Conservation (phyloP, 371 early-diverging fungal species). For the Mucor mucedo region DNA sequence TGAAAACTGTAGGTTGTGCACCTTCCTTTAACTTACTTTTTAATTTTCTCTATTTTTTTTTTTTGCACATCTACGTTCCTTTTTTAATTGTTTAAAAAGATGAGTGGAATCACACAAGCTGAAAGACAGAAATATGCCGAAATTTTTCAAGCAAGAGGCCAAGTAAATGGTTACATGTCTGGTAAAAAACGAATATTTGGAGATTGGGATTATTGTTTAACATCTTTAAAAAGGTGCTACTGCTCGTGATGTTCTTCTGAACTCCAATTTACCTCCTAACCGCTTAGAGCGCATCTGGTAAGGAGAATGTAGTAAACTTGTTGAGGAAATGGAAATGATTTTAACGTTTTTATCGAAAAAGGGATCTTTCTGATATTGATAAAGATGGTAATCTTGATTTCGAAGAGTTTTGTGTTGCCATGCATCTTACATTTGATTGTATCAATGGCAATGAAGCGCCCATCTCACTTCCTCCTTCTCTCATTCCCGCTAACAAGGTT, state of each 20-base stretch:
- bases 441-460: constrained; percentile 63
- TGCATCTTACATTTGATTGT: constrained; percentile 76
- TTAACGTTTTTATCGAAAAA: constrained; percentile 14
- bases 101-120: constrained; percentile 51
- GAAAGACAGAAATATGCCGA: constrained; percentile 68
- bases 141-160: constrained; percentile 68
- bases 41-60: not conserved
- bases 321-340: too few species aligned
- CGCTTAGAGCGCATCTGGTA: constrained; percentile 80
- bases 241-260: constrained; percentile 73
- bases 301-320: not conserved
- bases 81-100: constrained; percentile 12
- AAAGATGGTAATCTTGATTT: constrained; percentile 88
- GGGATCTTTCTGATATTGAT: constrained; percentile 89
- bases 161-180: constrained; percentile 72
- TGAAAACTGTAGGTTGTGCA: too few species aligned
- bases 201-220: constrained; percentile 5
- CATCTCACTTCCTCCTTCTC: constrained; percentile 44
- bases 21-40: not conserved
- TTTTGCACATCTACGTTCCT: constrained; percentile 1
- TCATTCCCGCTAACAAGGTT: constrained; percentile 31
- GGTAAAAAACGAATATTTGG: constrained; percentile 46
- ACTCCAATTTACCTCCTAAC: constrained; percentile 70
- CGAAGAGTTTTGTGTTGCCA: constrained; percentile 89
- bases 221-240: constrained; percentile 48